phyloP scores from a whole-genome alignment of 2,329 filamentous ascomycete genomes.

The Trichoderma oligosporum region DNA sequence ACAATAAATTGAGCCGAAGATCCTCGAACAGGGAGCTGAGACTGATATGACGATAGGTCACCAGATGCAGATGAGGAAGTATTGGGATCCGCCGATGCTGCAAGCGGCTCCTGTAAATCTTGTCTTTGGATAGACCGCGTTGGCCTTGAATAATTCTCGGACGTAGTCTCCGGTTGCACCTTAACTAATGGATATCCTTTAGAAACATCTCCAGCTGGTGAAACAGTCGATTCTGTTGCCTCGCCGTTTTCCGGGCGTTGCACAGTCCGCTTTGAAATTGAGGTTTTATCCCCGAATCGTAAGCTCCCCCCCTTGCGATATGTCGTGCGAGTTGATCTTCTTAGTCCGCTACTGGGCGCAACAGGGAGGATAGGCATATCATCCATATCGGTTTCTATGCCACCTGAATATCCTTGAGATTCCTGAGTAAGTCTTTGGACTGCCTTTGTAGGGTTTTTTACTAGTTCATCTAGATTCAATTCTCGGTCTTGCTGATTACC shows the following conservation, averaged over 20 bases:
- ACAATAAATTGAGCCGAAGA: slow-evolving; percentile 31
- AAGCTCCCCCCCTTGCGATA: slow-evolving; percentile 84
- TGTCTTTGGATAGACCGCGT: slow-evolving; percentile 43
- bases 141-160: slow-evolving; percentile 62
- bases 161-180: slow-evolving; percentile 66
- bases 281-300: slow-evolving; percentile 69
- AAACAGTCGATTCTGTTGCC: slow-evolving; percentile 24
- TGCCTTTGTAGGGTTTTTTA: slow-evolving; percentile 71
- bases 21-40: slow-evolving; percentile 35
- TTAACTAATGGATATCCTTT: slow-evolving; percentile 53
- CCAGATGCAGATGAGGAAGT: neutral
- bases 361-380: slow-evolving; percentile 85
- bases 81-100: neutral
- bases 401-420: slow-evolving; percentile 43
- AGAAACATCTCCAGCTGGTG: slow-evolving; percentile 43
- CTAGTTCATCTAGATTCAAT: slow-evolving; percentile 74
- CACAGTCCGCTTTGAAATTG: slow-evolving; percentile 68
- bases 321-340: slow-evolving; percentile 86
- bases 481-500: slow-evolving; percentile 53
- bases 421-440: slow-evolving; percentile 66
- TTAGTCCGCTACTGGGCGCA: slow-evolving; percentile 71
- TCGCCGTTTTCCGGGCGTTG: slow-evolving; percentile 61
- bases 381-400: slow-evolving; percentile 48
- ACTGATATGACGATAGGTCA: slow-evolving; percentile 30
- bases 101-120: slow-evolving; percentile 41